Evolutionary conservation across 2,329 filamentous ascomycete genomes (phyloP).

Genomic region (Aspergillus uvarum): DNA sequence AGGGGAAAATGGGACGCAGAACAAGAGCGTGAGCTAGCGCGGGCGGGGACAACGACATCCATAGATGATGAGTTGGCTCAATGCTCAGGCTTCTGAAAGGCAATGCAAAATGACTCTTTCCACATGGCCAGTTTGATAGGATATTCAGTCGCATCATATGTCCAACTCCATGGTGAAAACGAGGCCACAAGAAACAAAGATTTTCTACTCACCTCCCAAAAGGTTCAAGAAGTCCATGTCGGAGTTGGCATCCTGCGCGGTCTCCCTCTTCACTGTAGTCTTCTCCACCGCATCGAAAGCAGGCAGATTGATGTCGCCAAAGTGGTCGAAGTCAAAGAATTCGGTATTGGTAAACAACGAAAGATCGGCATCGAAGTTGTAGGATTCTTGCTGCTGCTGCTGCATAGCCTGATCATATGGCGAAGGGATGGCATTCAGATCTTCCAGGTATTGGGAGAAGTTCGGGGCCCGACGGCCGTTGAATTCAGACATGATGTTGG

Average conservation of each 20-base stretch:
- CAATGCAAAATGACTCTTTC: neutral
- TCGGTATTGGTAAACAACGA: constrained; percentile 79
- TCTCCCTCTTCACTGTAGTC: constrained; percentile 25
- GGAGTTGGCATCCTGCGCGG: constrained; percentile 23
- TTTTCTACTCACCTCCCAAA: constrained; percentile 40
- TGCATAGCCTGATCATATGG: constrained; percentile 62
- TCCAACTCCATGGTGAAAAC: neutral
- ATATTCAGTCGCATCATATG: neutral
- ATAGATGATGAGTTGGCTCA: neutral
- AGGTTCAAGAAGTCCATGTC: constrained; percentile 45
- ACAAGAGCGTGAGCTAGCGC: neutral
- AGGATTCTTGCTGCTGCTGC: constrained; percentile 59
- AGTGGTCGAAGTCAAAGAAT: constrained; percentile 73
- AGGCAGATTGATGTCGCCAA: constrained; percentile 35
- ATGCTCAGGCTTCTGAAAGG: neutral
- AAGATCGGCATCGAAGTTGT: constrained; percentile 69
- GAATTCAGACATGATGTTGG: constrained; percentile 65
- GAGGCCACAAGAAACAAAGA: neutral
- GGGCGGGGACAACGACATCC: neutral
- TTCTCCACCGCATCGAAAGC: constrained; percentile 34
- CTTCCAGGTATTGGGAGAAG: constrained; percentile 84
- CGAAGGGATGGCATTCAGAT: constrained; percentile 71
- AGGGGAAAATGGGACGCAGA: neutral
- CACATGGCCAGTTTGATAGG: neutral
- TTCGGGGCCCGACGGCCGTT: constrained; percentile 77